Conservation (phyloP, 2,329 filamentous ascomycete species). For the Arachnomyces sp. region DNA sequence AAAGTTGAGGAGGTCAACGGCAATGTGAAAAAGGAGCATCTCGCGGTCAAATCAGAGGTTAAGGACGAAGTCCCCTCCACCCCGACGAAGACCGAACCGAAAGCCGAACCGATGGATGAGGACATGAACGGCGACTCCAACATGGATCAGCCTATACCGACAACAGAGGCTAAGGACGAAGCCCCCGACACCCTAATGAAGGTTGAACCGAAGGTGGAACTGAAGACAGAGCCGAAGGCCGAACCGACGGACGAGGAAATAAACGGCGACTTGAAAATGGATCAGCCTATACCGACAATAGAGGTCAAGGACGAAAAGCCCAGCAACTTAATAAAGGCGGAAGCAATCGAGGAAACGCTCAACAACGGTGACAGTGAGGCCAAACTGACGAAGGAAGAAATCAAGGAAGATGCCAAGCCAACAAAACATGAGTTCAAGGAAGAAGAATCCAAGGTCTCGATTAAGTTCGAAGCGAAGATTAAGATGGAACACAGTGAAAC, state of each 20-base stretch:
- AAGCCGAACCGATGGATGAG: conserved; percentile 2
- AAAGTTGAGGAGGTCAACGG: conserved; percentile 14
- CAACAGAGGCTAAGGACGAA: too few species aligned
- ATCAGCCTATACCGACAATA: too few species aligned
- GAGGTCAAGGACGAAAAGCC: background rate
- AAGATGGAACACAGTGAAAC: conserved; percentile 1
- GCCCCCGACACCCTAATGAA: too few species aligned
- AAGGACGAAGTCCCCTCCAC: conserved; percentile 2
- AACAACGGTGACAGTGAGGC: background rate
- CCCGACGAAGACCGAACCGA: conserved; percentile 8
- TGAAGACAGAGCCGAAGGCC: too few species aligned
- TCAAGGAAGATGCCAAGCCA: background rate
- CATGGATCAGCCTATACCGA: too few species aligned
- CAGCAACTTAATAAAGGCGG: background rate
- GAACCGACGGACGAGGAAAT: too few species aligned
- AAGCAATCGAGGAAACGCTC: background rate
- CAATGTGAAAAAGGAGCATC: conserved; percentile 8
- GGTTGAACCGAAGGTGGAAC: too few species aligned
- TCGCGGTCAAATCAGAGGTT: conserved; percentile 6
- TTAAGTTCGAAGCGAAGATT: background rate
- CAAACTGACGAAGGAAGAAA: background rate
- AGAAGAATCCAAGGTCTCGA: background rate
- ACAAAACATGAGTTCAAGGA: background rate
- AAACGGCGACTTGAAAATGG: too few species aligned
- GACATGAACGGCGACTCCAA: too few species aligned